Evolutionary conservation across 768 basidiomycete genomes (phyloP), one percentile per base, ranked within the genome.

Genomic region (Xerocomellus dryophilus): DNA sequence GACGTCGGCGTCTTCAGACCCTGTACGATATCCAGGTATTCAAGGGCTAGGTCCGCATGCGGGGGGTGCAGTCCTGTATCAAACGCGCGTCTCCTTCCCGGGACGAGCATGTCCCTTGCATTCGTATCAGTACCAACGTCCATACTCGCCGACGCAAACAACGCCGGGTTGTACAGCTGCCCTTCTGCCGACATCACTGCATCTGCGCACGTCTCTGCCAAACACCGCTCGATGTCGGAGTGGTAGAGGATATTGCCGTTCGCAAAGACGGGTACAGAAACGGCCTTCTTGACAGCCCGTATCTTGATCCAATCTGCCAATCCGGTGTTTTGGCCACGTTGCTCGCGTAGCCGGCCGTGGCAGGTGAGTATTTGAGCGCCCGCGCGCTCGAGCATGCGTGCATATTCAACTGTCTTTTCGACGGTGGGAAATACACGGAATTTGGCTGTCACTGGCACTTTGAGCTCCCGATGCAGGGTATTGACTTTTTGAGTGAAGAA

Each of bases 121-220:
- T 40, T 29, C 11, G 14, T 4, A 14, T 25, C 18, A 7, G 1
- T 5, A 18, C 18, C 31, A 1, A 20, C 67, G 0, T 73, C 66
- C n/a, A 65, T 31, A 27, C 32, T 29, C 12, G 67, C 58, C 72
- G 66, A 34, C 64, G 72, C 71, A 61, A 91, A 98, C 12, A 98
- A 66, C 0, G 93, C 85, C 0, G 91, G 88, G 64, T 99, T 98
- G 68, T 97, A 97, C 0, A 99, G 76, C 58, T 95, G 86, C 0
- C 92, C 95, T 73, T 97, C 97, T 1, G 95, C 97, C 40, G 84
- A 86, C 94, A 98, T 97, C 53, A 98, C 85, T 0, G 84, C 96
- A 63, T 97, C 93, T 7, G 84, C 88, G 14, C 93, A 92, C 0
- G 97, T 99, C 45, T 82, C 81, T 21, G 81, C 79, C 31, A 99